phyloP scores from a whole-genome alignment of 148 eudicot genomes.

The Simmondsia chinensis region DNA sequence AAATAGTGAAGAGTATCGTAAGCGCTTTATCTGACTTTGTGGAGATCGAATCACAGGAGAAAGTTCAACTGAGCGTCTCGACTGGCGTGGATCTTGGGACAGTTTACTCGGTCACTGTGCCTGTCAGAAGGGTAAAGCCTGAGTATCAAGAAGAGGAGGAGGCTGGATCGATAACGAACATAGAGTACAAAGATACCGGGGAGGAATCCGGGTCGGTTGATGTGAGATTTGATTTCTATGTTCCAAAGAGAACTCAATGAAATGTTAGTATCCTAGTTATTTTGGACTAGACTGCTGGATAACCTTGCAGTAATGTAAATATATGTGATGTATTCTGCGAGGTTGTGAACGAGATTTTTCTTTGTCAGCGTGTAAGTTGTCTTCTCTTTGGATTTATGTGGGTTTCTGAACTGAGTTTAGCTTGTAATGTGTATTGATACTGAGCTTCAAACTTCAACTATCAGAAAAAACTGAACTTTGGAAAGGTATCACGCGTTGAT shows the following conservation, averaged over 20 bases:
- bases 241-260: slow-evolving; percentile 49
- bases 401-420: too few relatives aligned
- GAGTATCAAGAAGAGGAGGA: slow-evolving; percentile 77
- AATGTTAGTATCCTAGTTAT: too few relatives aligned
- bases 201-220: slow-evolving; percentile 80
- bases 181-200: slow-evolving; percentile 84
- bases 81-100: slow-evolving; percentile 80
- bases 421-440: too few relatives aligned
- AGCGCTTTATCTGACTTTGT: slow-evolving; percentile 76
- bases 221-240: slow-evolving; percentile 84
- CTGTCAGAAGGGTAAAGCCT: slow-evolving; percentile 83
- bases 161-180: slow-evolving; percentile 52
- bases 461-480: too few relatives aligned
- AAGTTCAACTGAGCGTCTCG: slow-evolving; percentile 76
- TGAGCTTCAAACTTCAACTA: too few relatives aligned
- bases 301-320: too few relatives aligned
- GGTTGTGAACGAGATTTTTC: too few relatives aligned
- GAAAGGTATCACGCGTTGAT: too few relatives aligned
- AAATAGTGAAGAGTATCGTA: slow-evolving; percentile 79
- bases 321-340: too few relatives aligned
- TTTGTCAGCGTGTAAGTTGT: too few relatives aligned
- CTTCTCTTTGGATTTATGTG: too few relatives aligned
- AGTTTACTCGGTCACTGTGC: slow-evolving; percentile 88
- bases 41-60: slow-evolving; percentile 89
- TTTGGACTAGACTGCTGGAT: too few relatives aligned